A percentile compares a stretch with the other conserved stretches of the same genome.
phyloP scores from a whole-genome alignment of 2,329 filamentous ascomycete genomes.

The Talaromyces islandicus region DNA sequence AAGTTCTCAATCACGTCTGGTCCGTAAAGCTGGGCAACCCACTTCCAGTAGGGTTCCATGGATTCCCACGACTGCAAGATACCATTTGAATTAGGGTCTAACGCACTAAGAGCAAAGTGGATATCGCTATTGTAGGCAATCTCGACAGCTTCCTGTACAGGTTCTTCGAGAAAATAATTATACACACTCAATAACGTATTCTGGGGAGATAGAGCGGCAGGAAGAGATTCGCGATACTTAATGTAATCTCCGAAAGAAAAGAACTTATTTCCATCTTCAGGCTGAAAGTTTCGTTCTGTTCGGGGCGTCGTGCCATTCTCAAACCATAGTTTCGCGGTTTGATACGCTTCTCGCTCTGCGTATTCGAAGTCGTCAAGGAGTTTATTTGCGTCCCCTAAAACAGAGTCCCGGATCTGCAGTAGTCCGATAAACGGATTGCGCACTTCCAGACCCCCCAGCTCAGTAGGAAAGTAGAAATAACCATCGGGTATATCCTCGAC shows the following conservation, averaged over 20 bases:
- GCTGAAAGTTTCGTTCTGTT: not conserved
- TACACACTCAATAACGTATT: not conserved
- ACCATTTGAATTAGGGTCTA: not conserved
- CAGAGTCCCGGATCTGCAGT: conserved; percentile 17
- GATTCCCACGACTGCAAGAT: conserved; percentile 12
- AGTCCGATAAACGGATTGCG: conserved; percentile 45
- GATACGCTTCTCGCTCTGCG: not conserved
- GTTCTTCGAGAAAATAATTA: not conserved
- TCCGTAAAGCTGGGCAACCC: conserved; percentile 31
- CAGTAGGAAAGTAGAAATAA: conserved; percentile 48
- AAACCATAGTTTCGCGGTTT: not conserved
- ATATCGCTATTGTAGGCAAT: not conserved
- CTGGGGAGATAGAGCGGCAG: not conserved
- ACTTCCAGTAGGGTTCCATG: conserved; percentile 32
- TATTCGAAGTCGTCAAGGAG: not conserved
- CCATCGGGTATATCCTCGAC: conserved; percentile 43
- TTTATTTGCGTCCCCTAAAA: not conserved
- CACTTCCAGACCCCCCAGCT: conserved; percentile 46
- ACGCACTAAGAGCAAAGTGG: not conserved
- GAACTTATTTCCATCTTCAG: not conserved
- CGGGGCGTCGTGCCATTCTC: not conserved
- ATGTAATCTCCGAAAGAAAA: not conserved
- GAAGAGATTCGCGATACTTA: not conserved
- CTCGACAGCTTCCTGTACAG: not conserved
- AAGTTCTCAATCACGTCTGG: conserved; percentile 27